Evolutionary conservation across 148 eudicot species (phyloP).

Genomic region (Pharnaceum exiguum): DNA sequence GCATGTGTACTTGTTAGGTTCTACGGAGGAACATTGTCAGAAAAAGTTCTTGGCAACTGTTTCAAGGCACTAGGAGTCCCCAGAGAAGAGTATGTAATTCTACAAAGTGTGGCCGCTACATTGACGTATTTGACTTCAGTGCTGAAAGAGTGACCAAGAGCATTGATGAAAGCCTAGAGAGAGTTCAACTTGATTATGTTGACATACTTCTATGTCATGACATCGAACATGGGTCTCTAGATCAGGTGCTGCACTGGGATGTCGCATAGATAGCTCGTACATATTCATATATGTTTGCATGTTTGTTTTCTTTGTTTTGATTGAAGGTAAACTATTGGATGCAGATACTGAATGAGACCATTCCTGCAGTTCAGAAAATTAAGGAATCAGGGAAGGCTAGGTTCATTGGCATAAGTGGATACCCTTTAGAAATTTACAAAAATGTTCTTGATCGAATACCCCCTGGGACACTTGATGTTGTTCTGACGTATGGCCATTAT

Average conservation of each 20-base stretch:
- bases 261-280: too few relatives aligned
- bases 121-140: constrained; percentile 91
- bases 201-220: constrained; percentile 96
- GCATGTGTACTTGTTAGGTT: constrained; percentile 35
- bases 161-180: constrained; percentile 89
- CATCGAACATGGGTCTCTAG: constrained; percentile 90
- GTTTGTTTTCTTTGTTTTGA: too few relatives aligned
- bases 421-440: constrained; percentile 72
- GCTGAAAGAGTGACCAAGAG: constrained; percentile 92
- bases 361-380: constrained; percentile 87
- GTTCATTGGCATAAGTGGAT: constrained; percentile 94
- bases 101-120: constrained; percentile 91
- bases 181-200: constrained; percentile 95
- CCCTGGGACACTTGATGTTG: constrained; percentile 80
- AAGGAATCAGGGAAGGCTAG: constrained; percentile 83
- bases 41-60: constrained; percentile 73
- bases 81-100: constrained; percentile 77
- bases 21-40: constrained; percentile 94
- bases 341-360: constrained; percentile 89
- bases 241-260: constrained; percentile 53
- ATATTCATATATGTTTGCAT: too few relatives aligned
- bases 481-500: constrained; percentile 87
- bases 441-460: constrained; percentile 92
- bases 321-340: too few relatives aligned
- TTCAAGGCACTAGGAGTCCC: constrained; percentile 82